These are phyloP conservation scores for Geoglossum cookeanum DNA, from an alignment of 2,329 filamentous ascomycete species.

Conservation along the genomic window DNA sequence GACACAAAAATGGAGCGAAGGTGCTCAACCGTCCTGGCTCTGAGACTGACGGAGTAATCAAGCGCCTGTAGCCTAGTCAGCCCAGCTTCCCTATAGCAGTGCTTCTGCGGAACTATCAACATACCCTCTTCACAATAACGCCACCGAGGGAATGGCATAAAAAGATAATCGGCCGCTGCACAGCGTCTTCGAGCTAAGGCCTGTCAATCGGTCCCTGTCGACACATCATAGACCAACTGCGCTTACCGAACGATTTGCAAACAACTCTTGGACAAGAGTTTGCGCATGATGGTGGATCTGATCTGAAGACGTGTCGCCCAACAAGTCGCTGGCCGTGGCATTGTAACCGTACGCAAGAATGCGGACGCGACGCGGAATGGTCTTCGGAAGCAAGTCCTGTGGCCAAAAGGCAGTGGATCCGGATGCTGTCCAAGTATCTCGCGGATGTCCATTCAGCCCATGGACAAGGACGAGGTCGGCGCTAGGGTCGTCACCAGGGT, in stretches of 20 bases:
- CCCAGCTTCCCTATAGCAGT: no score
- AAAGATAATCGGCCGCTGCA: slow-evolving; percentile 51
- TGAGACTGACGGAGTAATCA: slow-evolving; percentile 44
- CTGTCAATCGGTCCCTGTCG: neutral
- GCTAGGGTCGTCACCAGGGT: no score
- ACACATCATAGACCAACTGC: slow-evolving; percentile 12
- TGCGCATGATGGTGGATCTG: slow-evolving; percentile 55
- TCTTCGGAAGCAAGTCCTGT: slow-evolving; percentile 40
- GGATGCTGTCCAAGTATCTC: slow-evolving; percentile 40
- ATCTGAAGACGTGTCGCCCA: slow-evolving; percentile 35
- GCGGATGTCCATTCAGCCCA: slow-evolving; percentile 46
- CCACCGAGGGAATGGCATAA: slow-evolving; percentile 58
- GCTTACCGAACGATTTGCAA: slow-evolving; percentile 36
- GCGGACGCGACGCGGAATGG: slow-evolving; percentile 35
- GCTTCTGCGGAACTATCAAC: neutral
- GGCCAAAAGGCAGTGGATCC: slow-evolving; percentile 47
- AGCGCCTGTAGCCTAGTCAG: slow-evolving; percentile 25
- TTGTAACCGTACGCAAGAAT: slow-evolving; percentile 59
- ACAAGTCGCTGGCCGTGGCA: slow-evolving; percentile 36
- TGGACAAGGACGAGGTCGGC: slow-evolving; percentile 28
- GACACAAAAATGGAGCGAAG: slow-evolving; percentile 52
- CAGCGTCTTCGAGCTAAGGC: slow-evolving; percentile 30
- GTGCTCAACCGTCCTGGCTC: slow-evolving; percentile 39
- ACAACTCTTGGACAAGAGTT: slow-evolving; percentile 43
- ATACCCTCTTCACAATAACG: slow-evolving; percentile 43